Evolutionary conservation across 2,329 filamentous ascomycete genomes (phyloP).

Genomic region (Arthrinium puccinioides): DNA sequence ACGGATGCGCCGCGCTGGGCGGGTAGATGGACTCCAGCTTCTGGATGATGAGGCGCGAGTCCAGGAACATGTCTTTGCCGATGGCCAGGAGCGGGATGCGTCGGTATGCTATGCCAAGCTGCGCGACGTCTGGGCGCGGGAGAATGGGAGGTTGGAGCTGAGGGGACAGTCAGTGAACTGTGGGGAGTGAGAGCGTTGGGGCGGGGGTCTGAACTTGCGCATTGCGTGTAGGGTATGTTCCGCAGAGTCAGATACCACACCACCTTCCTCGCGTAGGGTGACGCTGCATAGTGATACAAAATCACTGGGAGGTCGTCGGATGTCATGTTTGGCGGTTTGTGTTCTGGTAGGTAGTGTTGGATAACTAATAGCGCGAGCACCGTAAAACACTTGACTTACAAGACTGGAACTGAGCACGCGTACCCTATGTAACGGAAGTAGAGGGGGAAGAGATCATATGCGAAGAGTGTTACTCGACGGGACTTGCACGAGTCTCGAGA

Average conservation of each 20-base stretch:
- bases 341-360: too few relatives aligned
- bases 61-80: constrained; percentile 60
- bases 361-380: too few relatives aligned
- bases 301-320: constrained; percentile 34
- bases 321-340: constrained; percentile 2
- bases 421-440: too few relatives aligned
- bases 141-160: constrained; percentile 59
- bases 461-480: too few relatives aligned
- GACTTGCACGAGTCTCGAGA: too few relatives aligned
- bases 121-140: constrained; percentile 57
- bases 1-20: constrained; percentile 27
- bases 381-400: too few relatives aligned
- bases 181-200: neutral
- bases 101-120: constrained; percentile 57
- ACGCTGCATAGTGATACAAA: constrained; percentile 59
- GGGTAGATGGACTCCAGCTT: constrained; percentile 55
- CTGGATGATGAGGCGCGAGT: constrained; percentile 60
- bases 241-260: constrained; percentile 63
- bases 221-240: constrained; percentile 59
- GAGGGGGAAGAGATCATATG: too few relatives aligned
- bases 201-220: constrained; percentile 38
- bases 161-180: neutral
- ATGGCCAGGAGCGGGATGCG: constrained; percentile 63
- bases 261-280: constrained; percentile 57
- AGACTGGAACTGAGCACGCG: too few relatives aligned